Conservation (phyloP, 164 flowering plant genomes). For the Cinnamomum chago region DNA sequence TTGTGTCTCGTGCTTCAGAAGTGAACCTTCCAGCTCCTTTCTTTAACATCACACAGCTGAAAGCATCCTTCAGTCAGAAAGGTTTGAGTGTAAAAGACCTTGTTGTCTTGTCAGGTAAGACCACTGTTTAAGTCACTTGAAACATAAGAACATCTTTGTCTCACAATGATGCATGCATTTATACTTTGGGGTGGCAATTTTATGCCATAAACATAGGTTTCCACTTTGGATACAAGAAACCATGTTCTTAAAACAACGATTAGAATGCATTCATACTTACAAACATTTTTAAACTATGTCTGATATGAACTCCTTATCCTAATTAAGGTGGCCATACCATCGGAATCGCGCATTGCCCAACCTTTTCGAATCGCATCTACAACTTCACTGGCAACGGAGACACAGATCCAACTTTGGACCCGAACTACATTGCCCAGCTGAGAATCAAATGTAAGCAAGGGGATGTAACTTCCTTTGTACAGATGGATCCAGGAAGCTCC, state of each 20-base stretch:
- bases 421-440: slow-evolving; percentile 26
- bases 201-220: too few relatives aligned
- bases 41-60: slow-evolving; percentile 35
- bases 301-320: too few relatives aligned
- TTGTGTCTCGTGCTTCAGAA: slow-evolving; percentile 33
- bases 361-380: slow-evolving; percentile 45
- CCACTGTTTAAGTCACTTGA: background rate
- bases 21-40: slow-evolving; percentile 39
- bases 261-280: background rate
- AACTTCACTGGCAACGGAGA: slow-evolving; percentile 61
- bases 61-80: slow-evolving; percentile 20
- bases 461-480: slow-evolving; percentile 20
- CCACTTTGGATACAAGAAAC: too few relatives aligned
- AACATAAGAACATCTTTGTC: too few relatives aligned
- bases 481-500: slow-evolving; percentile 66
- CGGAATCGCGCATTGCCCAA: slow-evolving; percentile 45
- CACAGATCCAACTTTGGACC: slow-evolving; percentile 42
- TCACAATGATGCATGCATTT: too few relatives aligned
- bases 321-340: slow-evolving; percentile 54
- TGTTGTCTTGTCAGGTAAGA: slow-evolving; percentile 56
- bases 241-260: background rate
- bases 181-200: too few relatives aligned
- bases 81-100: slow-evolving; percentile 55
- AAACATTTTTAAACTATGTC: background rate
- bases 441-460: slow-evolving; percentile 30